Evolutionary conservation across 2,329 filamentous ascomycete species (phyloP).

Genomic region (Aspergillus ruber): DNA sequence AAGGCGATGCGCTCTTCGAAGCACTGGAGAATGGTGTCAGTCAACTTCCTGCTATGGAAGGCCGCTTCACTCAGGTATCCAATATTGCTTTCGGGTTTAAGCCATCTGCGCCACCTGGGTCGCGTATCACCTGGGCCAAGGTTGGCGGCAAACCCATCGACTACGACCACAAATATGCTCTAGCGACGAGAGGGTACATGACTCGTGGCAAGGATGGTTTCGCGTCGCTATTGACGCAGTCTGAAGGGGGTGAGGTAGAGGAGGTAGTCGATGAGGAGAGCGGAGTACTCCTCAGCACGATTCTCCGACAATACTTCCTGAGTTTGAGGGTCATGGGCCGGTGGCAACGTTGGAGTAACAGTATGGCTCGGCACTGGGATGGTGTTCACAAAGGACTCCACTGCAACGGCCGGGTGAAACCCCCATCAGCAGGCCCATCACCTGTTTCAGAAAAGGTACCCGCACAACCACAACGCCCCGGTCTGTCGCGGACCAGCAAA

Average conservation of each 20-base stretch:
- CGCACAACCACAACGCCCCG: slow-evolving; percentile 12
- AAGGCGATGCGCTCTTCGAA: slow-evolving; percentile 65
- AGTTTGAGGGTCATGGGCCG: slow-evolving; percentile 71
- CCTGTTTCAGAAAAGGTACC: slow-evolving; percentile 20
- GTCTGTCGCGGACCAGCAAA: slow-evolving; percentile 17
- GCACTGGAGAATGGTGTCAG: slow-evolving; percentile 80
- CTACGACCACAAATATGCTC: slow-evolving; percentile 57
- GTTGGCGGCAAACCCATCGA: slow-evolving; percentile 60
- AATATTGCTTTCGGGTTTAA: slow-evolving; percentile 74
- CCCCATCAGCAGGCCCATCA: slow-evolving; percentile 29
- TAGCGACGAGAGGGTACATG: slow-evolving; percentile 86
- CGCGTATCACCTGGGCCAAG: slow-evolving; percentile 57
- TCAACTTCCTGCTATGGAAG: slow-evolving; percentile 75
- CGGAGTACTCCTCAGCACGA: slow-evolving; percentile 76
- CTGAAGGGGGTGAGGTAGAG: slow-evolving; percentile 68
- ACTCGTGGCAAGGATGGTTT: slow-evolving; percentile 81
- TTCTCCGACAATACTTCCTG: slow-evolving; percentile 88
- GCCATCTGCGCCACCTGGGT: slow-evolving; percentile 52
- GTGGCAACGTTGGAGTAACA: slow-evolving; percentile 66
- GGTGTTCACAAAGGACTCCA: slow-evolving; percentile 58
- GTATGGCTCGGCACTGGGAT: slow-evolving; percentile 60
- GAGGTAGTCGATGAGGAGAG: slow-evolving; percentile 81
- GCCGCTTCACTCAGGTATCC: slow-evolving; percentile 77
- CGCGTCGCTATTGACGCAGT: slow-evolving; percentile 64
- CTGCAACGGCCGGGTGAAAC: slow-evolving; percentile 44